Base-by-base conservation (phyloP, 2,329 filamentous ascomycete genomes). In the Stachybotrys echinatus region DNA sequence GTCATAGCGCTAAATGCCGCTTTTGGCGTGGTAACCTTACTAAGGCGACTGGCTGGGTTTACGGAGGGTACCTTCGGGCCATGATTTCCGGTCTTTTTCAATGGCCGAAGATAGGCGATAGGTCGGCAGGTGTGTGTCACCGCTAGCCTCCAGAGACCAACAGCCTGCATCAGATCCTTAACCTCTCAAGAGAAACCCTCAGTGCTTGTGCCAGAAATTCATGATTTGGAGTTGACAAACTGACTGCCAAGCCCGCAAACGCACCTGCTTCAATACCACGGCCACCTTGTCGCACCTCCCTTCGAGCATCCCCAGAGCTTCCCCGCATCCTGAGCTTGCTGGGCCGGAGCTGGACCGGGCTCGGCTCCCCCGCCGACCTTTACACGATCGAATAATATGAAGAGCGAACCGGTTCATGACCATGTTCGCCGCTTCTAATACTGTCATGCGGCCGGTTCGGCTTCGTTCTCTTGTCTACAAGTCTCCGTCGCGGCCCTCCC, bases 281-380 rank as follows among this genome's bases (percentile, higher is more conserved):
- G 27, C 27, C 14, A 34, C 14, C 14, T 34, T 5, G 14, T 34
- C 27, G 27, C n/a, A n/a, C n/a, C n/a, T n/a, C n/a, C n/a, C n/a
- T n/a, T 34, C 27, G 10, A 10, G 27, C 10, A 14, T 34, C 10
- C 27, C 27, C 5, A 10, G 27, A 14, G 27, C 5, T 34, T 34
- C 27, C 27, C 27, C 27, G 27, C 27, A 34, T 34, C 27, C 27
- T 34, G 27, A 8, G 27, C 27, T 34, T 34, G 27, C 27, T 34
- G 10, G 27, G 27, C n/a, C 27, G 27, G 27, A 34, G 27, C 27
- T 34, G 27, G 2, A 34, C 27, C 5, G 10, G 3, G 14, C 27
- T n/a, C 27, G 14, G 27, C 27, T 34, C 27, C 27, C 27, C 27
- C 49, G n/a, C 37, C 37, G 6, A 40, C 37, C 20, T 53, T 55